Evolutionary conservation across 2,329 filamentous ascomycete genomes (phyloP), one percentile per base, ranked within the genome.

Genomic region (Exophiala oligosperma): DNA sequence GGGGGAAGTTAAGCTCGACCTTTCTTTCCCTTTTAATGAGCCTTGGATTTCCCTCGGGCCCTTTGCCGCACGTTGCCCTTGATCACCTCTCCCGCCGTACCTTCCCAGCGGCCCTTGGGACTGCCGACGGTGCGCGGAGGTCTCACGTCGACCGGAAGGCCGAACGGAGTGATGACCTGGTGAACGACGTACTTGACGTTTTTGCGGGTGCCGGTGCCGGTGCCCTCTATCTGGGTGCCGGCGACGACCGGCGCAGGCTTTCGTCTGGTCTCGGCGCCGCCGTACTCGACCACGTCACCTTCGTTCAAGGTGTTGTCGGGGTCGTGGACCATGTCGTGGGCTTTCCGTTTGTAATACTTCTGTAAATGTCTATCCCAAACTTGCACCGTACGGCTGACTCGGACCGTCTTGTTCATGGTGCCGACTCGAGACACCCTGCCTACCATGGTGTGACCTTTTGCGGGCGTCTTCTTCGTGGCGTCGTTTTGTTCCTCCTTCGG

Each of bases 211-310:
- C 7, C 32, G 32, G 2, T 35, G 32, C 32, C 9, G 2, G 32
- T 35, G 32, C 32, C 28, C 28, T 17, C 17, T 17, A 17, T 17
- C 17, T 17, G 17, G 17, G 17, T 17, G 17, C 17, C 17, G 17
- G 17, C 17, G 17, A 17, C 17, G 17, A 17, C 17, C 17, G 17
- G 17, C 17, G 17, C 17, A 17, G 17, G 17, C 17, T 17, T 17
- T 17, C 17, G 17, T 11, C 57, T 53, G 12, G 49, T 49, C 32
- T 63, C 54, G 11, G 44, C 44, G 5, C 44, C 56, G 29, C 57
- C 60, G 56, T 57, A 61, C 21, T 57, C 56, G 29, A 65, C 50
- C 9, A 67, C 61, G 48, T 67, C 65, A n/a, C 65, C 65, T 17
- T 64, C 64, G 49, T 53, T 57, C 12, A 66, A 51, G 12, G 64